These are phyloP conservation scores for Solanum tacnaense DNA, from an alignment of 257 asterid species.

Conservation along the genomic window DNA sequence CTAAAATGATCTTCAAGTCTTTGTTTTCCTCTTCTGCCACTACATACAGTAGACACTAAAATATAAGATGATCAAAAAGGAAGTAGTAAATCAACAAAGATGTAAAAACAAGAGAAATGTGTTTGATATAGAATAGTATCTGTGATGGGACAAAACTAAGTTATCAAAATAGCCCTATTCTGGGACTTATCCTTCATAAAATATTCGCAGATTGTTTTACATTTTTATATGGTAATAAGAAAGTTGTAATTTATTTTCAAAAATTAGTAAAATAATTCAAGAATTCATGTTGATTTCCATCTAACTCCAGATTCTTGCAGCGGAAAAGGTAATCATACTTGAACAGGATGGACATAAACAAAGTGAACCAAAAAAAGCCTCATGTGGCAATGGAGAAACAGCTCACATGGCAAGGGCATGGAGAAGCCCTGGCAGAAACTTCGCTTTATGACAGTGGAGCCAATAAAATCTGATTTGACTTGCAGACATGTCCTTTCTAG, in stretches of 20 bases:
- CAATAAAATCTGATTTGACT: neutral
- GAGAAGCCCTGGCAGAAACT: neutral
- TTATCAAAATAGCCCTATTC: neutral
- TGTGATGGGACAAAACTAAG: neutral
- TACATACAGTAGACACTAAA: neutral
- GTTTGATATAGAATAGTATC: neutral
- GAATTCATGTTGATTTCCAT: neutral
- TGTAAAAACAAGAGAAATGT: neutral
- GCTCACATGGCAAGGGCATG: neutral
- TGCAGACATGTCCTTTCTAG: neutral
- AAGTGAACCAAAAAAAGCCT: neutral
- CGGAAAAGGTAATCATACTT: neutral
- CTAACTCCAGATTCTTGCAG: neutral
- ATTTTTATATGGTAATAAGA: neutral
- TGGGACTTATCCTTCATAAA: neutral
- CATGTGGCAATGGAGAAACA: neutral
- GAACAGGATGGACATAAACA: neutral
- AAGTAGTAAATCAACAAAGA: neutral
- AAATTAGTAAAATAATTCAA: neutral
- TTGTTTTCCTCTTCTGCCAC: neutral
- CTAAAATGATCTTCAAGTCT: neutral
- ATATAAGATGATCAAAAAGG: neutral
- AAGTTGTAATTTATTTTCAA: neutral
- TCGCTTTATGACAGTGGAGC: neutral
- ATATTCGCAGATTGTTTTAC: neutral